Evolutionary conservation across 176 grass and related monocot genomes (phyloP).

Genomic region (Triticum timopheevii): DNA sequence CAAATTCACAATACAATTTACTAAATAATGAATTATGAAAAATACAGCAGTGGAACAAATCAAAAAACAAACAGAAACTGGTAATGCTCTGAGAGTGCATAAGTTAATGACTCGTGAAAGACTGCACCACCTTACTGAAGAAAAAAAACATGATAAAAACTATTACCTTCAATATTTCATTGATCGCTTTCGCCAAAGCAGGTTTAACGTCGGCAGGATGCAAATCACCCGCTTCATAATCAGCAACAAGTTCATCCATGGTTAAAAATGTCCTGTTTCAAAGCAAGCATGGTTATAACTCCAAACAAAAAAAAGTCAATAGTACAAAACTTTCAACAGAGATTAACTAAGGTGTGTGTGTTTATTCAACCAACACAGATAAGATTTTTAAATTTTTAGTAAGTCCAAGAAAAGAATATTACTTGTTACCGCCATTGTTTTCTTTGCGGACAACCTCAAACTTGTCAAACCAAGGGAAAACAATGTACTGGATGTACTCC

Average conservation of each 20-base stretch:
- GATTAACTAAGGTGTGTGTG: not conserved
- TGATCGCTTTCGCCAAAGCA: conserved; percentile 77
- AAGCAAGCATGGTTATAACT: conserved; percentile 30
- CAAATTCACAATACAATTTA: not conserved
- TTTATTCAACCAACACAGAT: not conserved
- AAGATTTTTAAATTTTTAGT: not conserved
- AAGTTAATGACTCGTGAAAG: not conserved
- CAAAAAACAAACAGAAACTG: not conserved
- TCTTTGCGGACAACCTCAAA: conserved; percentile 79
- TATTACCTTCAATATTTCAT: conserved; percentile 84
- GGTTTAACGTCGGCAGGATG: conserved; percentile 88
- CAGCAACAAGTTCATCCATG: conserved; percentile 65
- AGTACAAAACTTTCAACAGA: not conserved
- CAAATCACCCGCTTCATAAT: conserved; percentile 71
- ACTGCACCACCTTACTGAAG: not conserved
- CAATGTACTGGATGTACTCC: conserved; percentile 89
- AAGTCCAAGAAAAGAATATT: conserved; percentile 34
- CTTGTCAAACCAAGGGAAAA: conserved; percentile 85
- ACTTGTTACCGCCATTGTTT: conserved; percentile 83
- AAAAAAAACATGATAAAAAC: not conserved
- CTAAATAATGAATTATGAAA: not conserved
- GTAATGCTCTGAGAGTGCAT: not conserved
- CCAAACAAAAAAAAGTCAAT: not conserved
- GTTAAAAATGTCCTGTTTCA: conserved; percentile 59
- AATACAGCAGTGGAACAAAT: not conserved